Evolutionary conservation across 805 yeast genomes (phyloP).

Genomic region (Saturnispora hagleri): DNA sequence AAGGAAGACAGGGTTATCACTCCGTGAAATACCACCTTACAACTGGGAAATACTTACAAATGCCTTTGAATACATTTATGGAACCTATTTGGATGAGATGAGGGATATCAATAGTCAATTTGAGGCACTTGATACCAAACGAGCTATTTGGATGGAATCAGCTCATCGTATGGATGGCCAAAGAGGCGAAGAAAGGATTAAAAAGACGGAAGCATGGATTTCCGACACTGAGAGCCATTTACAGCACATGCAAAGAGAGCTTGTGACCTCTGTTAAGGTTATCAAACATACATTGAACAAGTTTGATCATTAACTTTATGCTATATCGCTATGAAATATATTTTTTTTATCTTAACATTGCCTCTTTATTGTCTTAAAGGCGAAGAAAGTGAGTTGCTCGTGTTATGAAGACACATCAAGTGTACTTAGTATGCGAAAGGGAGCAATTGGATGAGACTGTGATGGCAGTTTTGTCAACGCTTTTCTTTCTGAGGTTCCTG

Average conservation of each 20-base stretch:
- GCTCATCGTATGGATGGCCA: slow-evolving; percentile 19
- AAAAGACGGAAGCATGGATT: slow-evolving; percentile 16
- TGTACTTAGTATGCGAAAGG: slow-evolving; percentile 37
- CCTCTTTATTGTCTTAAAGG: background rate
- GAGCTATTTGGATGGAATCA: slow-evolving; percentile 22
- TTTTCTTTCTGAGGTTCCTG: slow-evolving; percentile 60
- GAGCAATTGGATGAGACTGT: slow-evolving; percentile 46
- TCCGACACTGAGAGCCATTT: slow-evolving; percentile 13
- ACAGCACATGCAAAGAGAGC: slow-evolving; percentile 12
- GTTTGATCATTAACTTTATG: slow-evolving; percentile 3
- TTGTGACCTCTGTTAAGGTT: slow-evolving; percentile 15
- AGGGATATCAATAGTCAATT: slow-evolving; percentile 16
- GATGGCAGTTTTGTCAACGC: slow-evolving; percentile 54
- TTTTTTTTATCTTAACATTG: background rate
- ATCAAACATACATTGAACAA: slow-evolving; percentile 17
- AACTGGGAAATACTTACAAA: slow-evolving; percentile 20
- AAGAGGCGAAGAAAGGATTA: slow-evolving; percentile 15
- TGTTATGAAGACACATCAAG: background rate
- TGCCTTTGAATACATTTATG: slow-evolving; percentile 18
- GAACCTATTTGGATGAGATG: slow-evolving; percentile 17
- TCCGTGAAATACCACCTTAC: slow-evolving; percentile 13
- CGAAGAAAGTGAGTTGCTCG: background rate
- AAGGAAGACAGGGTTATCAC: slow-evolving; percentile 5
- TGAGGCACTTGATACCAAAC: slow-evolving; percentile 15
- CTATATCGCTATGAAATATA: background rate